phyloP scores from a whole-genome alignment of 768 basidiomycete species.

The Leccinum uliginosum region DNA sequence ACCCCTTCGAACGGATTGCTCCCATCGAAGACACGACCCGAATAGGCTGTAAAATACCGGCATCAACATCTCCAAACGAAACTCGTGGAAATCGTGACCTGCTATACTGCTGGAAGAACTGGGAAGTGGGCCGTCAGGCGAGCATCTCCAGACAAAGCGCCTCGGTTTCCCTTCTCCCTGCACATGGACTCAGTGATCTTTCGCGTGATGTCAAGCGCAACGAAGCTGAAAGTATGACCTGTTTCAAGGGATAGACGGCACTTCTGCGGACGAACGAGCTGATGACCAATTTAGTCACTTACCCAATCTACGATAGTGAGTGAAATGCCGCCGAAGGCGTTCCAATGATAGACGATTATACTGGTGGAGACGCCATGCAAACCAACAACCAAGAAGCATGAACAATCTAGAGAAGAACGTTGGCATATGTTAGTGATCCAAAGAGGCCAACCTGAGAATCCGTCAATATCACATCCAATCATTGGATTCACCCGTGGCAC shows the following conservation, averaged over 20 bases:
- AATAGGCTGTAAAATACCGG: constrained; percentile 40
- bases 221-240: constrained; percentile 39
- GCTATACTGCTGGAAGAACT: constrained; percentile 47
- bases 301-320: constrained; percentile 31
- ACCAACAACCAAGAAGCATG: constrained; percentile 42
- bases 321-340: constrained; percentile 46
- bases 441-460: constrained; percentile 38
- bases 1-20: constrained; percentile 62
- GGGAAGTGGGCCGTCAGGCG: constrained; percentile 42
- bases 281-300: constrained; percentile 27
- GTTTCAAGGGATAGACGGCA: constrained; percentile 41
- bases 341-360: constrained; percentile 49
- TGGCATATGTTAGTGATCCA: constrained; percentile 37
- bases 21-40: constrained; percentile 64
- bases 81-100: constrained; percentile 36
- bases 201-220: constrained; percentile 49
- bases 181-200: constrained; percentile 58
- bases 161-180: constrained; percentile 35
- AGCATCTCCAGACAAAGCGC: constrained; percentile 14
- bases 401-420: constrained; percentile 50
- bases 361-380: constrained; percentile 12
- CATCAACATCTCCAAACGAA: not conserved
- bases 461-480: not conserved
- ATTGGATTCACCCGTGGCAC: not conserved
- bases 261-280: constrained; percentile 44